A percentile compares a stretch with the other conserved stretches of the same genome.
Evolutionary conservation across 176 grass and related monocot genomes (phyloP).

Genomic region (Rhynchospora pubera): DNA sequence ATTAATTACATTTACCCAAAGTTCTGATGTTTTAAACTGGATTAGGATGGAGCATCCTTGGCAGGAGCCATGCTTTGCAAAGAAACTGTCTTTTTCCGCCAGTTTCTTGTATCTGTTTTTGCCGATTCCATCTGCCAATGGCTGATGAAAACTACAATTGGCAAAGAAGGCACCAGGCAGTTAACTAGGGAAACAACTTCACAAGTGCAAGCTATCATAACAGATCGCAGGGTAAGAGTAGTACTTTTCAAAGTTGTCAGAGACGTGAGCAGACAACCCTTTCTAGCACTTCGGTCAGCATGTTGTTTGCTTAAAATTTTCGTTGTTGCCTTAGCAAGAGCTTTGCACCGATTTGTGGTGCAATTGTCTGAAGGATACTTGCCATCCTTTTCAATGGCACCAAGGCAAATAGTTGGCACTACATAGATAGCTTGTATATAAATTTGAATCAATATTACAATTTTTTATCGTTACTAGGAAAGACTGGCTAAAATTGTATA

Average conservation of each 20-base stretch:
- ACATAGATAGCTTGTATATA: conserved; percentile 16
- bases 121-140: conserved; percentile 16
- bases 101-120: conserved; percentile 2
- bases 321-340: background rate
- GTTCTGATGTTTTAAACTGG: background rate
- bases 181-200: conserved; percentile 17
- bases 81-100: conserved; percentile 17
- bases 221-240: conserved; percentile 11
- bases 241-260: conserved; percentile 6
- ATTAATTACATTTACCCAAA: background rate
- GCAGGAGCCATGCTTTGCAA: conserved; percentile 10
- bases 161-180: background rate
- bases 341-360: conserved; percentile 20
- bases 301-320: background rate
- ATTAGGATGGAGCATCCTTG: conserved; percentile 21
- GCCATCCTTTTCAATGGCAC: background rate
- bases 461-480: background rate
- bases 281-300: background rate
- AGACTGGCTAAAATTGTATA: background rate
- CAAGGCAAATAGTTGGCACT: conserved; percentile 6
- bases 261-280: background rate
- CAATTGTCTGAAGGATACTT: conserved; percentile 22
- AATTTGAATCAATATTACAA: background rate
- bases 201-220: background rate
- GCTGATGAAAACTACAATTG: conserved; percentile 5